Base-by-base conservation (phyloP, 129 eudicot genomes). In the Flaveria trinervia region DNA sequence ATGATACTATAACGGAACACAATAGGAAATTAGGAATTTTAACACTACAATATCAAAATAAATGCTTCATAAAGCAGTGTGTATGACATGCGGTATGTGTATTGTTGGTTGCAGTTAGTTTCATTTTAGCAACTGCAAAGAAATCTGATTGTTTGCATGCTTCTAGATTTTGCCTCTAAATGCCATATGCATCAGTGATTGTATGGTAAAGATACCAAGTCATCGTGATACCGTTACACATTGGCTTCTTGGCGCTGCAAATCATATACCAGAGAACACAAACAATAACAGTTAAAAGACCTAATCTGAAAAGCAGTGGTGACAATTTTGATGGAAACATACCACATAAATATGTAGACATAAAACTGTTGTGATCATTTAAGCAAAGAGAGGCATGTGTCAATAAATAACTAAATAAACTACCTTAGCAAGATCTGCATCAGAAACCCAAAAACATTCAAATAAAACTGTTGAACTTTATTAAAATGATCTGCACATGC, bases 181-280 rank as follows among this genome's bases (percentile, higher is more conserved):
- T 30, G 36, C 36, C 36, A 30, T 30, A 62, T 45, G 61, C 71
- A 16, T 2, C 49, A 23, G 26, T 23, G 26, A 26, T 44, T 64
- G 44, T 55, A 43, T 16, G 16, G 25, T 60, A 16, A 17, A 17
- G 20, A 74, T 64, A 46, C 50, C 52, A 17, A 16, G 59, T 2
- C 59, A 61, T 45, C 70, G 26, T 26, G n/a, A 13, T 70, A 75
- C 76, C 41, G 33, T 4, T 25, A 71, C 64, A 30, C 77, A 22
- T 54, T 55, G 22, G 67, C 79, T 72, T 87, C 89, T 76, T 30
- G 78, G 12, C 84, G 81, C 88, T 87, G 84, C 79, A 79, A 60
- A 69, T 8, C 61, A 84, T 22, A 68, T 6, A 15, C 14, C 69
- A 68, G 59, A 22, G 13, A 36, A n/a, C n/a, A 14, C 5, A 65